phyloP scores from a whole-genome alignment of 2,329 filamentous ascomycete species.

The Pseudogymnoascus sp. region DNA sequence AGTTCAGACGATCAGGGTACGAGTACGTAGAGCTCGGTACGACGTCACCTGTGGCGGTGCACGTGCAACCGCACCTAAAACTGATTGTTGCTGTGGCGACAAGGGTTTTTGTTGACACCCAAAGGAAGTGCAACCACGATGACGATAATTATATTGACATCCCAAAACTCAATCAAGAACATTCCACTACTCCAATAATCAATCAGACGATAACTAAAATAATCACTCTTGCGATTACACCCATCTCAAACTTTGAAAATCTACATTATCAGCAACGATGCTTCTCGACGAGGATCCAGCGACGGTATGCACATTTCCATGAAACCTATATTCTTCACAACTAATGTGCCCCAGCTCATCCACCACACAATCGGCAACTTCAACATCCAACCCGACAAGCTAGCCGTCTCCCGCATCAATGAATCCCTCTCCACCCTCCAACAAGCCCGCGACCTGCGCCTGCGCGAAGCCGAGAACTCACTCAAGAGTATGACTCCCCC shows the following conservation, averaged over 20 bases:
- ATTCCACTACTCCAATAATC: neutral
- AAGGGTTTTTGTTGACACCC: neutral
- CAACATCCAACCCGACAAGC: conserved; percentile 83
- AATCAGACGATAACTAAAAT: neutral
- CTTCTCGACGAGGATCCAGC: conserved; percentile 90
- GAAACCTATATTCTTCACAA: neutral
- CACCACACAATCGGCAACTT: conserved; percentile 89
- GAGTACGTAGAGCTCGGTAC: neutral
- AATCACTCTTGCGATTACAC: neutral
- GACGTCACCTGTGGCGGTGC: conserved; percentile 15
- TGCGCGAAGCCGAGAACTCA: conserved; percentile 58
- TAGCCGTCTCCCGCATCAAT: conserved; percentile 71
- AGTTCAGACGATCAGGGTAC: conserved; percentile 3
- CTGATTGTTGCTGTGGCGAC: conserved; percentile 12
- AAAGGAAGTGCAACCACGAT: neutral
- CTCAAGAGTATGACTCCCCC: conserved; percentile 45
- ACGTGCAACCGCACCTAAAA: neutral
- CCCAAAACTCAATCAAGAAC: neutral
- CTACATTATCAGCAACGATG: conserved; percentile 49
- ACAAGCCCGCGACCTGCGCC: conserved; percentile 70
- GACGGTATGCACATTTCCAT: conserved; percentile 46
- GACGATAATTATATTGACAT: neutral
- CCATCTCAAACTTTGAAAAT: neutral
- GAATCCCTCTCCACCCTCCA: conserved; percentile 78
- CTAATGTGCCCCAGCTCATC: conserved; percentile 57